phyloP scores from a whole-genome alignment of 257 asterid species.

The Solanum stenotomum region DNA sequence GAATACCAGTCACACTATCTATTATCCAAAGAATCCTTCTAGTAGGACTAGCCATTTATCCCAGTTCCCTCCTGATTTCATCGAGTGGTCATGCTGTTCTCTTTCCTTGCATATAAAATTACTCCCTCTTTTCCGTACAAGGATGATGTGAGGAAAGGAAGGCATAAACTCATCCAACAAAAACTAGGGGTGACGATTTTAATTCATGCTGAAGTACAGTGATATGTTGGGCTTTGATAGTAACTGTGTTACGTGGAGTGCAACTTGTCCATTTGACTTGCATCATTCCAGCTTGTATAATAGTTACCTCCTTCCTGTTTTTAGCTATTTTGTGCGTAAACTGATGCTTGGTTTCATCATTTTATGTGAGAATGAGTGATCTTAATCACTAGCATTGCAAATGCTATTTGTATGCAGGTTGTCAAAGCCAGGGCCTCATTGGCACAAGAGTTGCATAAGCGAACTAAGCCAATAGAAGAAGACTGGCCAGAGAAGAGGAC shows the following conservation, averaged over 20 bases:
- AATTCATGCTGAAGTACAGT: background rate
- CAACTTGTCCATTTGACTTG: background rate
- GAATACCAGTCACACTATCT: background rate
- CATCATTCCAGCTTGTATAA: background rate
- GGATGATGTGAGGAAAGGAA: background rate
- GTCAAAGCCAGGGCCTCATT: slow-evolving; percentile 62
- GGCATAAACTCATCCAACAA: background rate
- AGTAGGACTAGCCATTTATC: background rate
- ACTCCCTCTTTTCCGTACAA: background rate
- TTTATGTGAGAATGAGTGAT: background rate
- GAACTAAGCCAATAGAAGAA: slow-evolving; percentile 5
- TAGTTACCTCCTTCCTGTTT: background rate
- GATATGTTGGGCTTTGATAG: background rate
- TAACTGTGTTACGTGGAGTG: background rate
- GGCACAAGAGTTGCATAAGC: slow-evolving; percentile 38
- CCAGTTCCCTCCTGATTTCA: background rate
- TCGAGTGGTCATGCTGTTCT: background rate
- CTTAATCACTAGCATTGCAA: background rate
- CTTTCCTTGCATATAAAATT: background rate
- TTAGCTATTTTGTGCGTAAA: background rate
- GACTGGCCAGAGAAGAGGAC: background rate
- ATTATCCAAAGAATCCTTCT: background rate
- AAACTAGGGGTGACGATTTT: background rate
- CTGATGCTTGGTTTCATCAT: background rate
- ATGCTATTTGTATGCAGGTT: slow-evolving; percentile 30